A percentile compares a stretch with the other conserved stretches of the same genome.
phyloP scores from a whole-genome alignment of 2,329 filamentous ascomycete genomes.

The Neurospora crassa region DNA sequence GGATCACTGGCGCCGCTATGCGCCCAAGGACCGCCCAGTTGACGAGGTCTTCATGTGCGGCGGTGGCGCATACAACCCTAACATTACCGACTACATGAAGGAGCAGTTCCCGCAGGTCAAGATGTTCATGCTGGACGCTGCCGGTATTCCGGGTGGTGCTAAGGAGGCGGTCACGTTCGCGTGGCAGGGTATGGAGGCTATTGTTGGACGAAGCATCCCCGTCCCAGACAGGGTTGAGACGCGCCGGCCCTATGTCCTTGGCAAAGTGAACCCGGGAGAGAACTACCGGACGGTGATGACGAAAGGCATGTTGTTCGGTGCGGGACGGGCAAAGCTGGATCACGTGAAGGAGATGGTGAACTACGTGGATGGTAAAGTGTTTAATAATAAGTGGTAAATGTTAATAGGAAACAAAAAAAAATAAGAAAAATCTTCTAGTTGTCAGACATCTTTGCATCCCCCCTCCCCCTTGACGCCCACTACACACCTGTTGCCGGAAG shows the following conservation, averaged over 20 bases:
- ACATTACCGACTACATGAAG: conserved; percentile 44
- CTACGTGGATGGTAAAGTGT: conserved; percentile 36
- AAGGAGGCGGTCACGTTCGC: conserved; percentile 53
- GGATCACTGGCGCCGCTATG: conserved; percentile 36
- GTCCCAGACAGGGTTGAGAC: conserved; percentile 45
- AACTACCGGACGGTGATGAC: conserved; percentile 45
- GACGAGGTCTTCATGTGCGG: conserved; percentile 53
- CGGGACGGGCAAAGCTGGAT: conserved; percentile 29
- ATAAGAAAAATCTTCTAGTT: too few relatives aligned
- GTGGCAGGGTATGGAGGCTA: conserved; percentile 50
- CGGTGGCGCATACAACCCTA: conserved; percentile 47
- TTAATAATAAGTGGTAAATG: conserved; percentile 31
- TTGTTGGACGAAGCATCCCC: conserved; percentile 44
- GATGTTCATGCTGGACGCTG: conserved; percentile 47
- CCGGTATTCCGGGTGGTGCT: conserved; percentile 44
- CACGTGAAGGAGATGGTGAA: conserved; percentile 42
- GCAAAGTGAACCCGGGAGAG: conserved; percentile 42
- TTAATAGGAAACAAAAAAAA: background rate
- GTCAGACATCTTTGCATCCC: background rate
- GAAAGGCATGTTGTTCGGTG: conserved; percentile 42
- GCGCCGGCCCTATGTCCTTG: conserved; percentile 38
- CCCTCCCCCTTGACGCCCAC: background rate
- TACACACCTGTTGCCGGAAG: background rate
- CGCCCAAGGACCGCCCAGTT: conserved; percentile 29
- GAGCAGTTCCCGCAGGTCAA: conserved; percentile 34